Conservation (phyloP, 1,284 basidiomycete species). For the Sporisorium sorghi region DNA sequence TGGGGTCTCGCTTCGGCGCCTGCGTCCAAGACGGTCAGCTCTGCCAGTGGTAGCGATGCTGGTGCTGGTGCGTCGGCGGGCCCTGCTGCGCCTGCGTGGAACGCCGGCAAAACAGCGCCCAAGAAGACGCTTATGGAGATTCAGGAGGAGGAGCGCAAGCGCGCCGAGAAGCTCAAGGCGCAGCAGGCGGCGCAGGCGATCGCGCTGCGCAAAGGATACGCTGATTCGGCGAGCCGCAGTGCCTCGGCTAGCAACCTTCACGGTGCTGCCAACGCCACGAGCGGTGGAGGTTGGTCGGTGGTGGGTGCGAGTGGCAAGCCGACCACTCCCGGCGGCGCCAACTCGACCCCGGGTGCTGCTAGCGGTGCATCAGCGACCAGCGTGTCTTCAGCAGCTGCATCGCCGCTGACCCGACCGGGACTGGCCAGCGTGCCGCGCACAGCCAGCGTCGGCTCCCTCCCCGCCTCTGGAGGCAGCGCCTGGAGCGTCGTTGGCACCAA, state of each 20-base stretch:
- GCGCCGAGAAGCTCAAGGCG: constrained; percentile 73
- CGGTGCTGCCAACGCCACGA: constrained; percentile 71
- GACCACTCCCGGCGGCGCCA: constrained; percentile 48
- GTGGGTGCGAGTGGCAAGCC: constrained; percentile 83
- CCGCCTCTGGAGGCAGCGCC: constrained; percentile 15
- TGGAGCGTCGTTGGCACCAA: constrained; percentile 39
- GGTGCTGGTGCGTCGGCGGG: constrained; percentile 74
- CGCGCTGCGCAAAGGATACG: constrained; percentile 75
- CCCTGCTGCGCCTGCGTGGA: constrained; percentile 67
- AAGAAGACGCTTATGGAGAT: constrained; percentile 99
- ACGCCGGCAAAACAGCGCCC: constrained; percentile 65
- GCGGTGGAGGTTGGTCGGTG: constrained; percentile 79
- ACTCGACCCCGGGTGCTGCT: not conserved
- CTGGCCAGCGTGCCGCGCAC: constrained; percentile 8
- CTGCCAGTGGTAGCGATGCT: constrained; percentile 74
- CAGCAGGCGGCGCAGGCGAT: constrained; percentile 70
- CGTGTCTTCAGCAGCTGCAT: constrained; percentile 63
- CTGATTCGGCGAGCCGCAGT: constrained; percentile 74
- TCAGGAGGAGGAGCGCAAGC: constrained; percentile 88
- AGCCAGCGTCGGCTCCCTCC: constrained; percentile 6
- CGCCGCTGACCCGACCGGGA: constrained; percentile 24
- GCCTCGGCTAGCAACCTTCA: constrained; percentile 17
- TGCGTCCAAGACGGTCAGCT: constrained; percentile 65
- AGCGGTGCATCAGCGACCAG: not conserved
- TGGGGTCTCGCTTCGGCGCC: constrained; percentile 71